Evolutionary conservation across 2,329 filamentous ascomycete species (phyloP), one percentile per base, ranked within the genome.

Genomic region (Eutypella sp.): DNA sequence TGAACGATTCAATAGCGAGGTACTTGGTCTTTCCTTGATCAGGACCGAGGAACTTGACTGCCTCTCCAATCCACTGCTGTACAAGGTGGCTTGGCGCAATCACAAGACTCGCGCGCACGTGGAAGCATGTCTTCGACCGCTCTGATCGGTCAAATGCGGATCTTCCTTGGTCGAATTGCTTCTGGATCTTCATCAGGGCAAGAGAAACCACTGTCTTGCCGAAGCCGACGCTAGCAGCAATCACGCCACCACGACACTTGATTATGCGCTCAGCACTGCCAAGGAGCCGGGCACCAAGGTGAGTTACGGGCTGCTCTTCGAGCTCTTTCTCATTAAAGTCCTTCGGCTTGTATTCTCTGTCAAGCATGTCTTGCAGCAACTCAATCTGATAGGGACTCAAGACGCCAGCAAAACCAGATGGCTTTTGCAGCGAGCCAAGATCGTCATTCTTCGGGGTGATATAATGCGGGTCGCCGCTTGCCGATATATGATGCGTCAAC

Each of bases 171-270:
- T 66, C 62, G 15, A 57, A 59, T 0, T 46, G 1, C 5, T 49
- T 36, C 42, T 62, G 61, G 7, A 46, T 47, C 20, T 65, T 62
- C 7, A 71, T 58, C 4, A 72, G 55, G 2, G 63, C 68, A 11
- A 73, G 60, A 5, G 57, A 64, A 22, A 71, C 55, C 4, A 72
- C 60, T 0, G 71, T 74, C 54, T 74, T 74, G 2, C 71, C 70
- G 43, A 67, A 73, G 15, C 71, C 71, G 13, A 73, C 67, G 23
- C 71, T 63, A 37, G 73, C 69, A 1, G 69, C 70, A 6, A 71
- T 55, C 8, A 73, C 60, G 23, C 70, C 71, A 11, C 71, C 70
- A 3, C 55, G 57, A 29, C 57, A 52, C 7, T 44, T 48, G 20
- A 61, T 56, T 5, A 50, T 47, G 3, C 56, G 51, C 41, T 59